These are phyloP conservation scores for Lactarius psammicola DNA, from an alignment of 768 basidiomycete species.

Conservation along the genomic window DNA sequence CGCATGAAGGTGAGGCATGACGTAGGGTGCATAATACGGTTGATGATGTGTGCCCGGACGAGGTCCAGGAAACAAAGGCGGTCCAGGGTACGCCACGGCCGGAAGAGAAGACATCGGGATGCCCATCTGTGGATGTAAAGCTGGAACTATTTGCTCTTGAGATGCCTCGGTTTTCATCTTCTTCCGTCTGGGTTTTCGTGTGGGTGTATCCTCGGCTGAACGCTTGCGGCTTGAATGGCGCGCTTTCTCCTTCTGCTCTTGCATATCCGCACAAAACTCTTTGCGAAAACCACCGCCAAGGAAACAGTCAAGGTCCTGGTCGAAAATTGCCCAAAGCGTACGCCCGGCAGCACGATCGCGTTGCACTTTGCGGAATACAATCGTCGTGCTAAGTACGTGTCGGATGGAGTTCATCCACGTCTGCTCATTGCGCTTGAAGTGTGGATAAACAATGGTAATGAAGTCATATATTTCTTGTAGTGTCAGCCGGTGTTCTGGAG, in stretches of 20 bases:
- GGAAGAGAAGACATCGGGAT: constrained; percentile 29
- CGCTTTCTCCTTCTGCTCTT: constrained; percentile 36
- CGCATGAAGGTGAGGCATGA: constrained; percentile 42
- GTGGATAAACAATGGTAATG: constrained; percentile 91
- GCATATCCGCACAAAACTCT: constrained; percentile 45
- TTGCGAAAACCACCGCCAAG: constrained; percentile 80
- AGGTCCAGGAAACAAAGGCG: constrained; percentile 34
- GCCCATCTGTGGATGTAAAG: constrained; percentile 18
- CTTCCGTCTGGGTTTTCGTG: constrained; percentile 35
- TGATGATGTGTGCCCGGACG: constrained; percentile 61
- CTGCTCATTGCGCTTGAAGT: constrained; percentile 87
- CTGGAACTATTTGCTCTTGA: constrained; percentile 14
- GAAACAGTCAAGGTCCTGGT: constrained; percentile 81
- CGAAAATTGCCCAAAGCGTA: constrained; percentile 85
- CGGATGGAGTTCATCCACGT: constrained; percentile 99
- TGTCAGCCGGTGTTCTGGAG: constrained; percentile 78
- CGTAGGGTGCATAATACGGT: constrained; percentile 52
- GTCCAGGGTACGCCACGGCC: constrained; percentile 32
- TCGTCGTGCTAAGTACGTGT: constrained; percentile 92
- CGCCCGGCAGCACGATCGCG: constrained; percentile 76
- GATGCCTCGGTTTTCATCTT: constrained; percentile 30
- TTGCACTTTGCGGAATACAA: constrained; percentile 83
- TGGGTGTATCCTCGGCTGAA: constrained; percentile 25
- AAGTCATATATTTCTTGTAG: constrained; percentile 96
- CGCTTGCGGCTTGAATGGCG: constrained; percentile 26